Base-by-base conservation (phyloP, 495 filamentous ascomycete species). In the Geopyxis carbonaria region DNA sequence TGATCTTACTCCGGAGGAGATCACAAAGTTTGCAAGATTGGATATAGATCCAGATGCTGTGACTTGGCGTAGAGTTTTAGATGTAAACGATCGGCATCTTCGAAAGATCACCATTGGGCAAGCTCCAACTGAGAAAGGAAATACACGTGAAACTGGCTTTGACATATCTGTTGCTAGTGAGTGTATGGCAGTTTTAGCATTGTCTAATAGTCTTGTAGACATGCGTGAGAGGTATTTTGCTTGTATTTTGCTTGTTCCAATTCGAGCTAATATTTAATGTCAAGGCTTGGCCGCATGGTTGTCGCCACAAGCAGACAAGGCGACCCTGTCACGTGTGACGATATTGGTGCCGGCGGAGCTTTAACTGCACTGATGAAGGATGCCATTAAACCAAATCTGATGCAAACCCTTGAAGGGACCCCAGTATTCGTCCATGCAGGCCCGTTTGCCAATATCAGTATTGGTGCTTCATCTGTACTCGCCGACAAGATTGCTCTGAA, bases 141-240 rank as follows among this genome's bases (percentile, higher is more conserved):
- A 78, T 42, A 75, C 68, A 6, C 72, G 89, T 34, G 69, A 83
- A 45, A 94, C 89, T 6, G 81, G 81, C 29, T 97, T 97, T 56
- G 89, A 97, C 51, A 95, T 97, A 42, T 92, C 86, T 5, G 89
- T 97, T 14, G 89, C 89, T 15, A 89, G 80, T 59, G 89, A 97
- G 56, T 92, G 82, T 64, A 97, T 97, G 89, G 89, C 87, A 33
- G 92, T 97, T 45, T 72, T 97, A 31, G 89, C 89, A 10, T 69
- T 97, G 45, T 92, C 83, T 61, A 95, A 80, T 43, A 72, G 72
- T 58, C 64, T 95, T 37, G 64, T 66, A 20, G 85, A 97, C 51
- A 84, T 97, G 81, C 75, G 89, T 45, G 87, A 93, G 60, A 75
- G 87, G 50, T 53, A 47, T 24, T 7, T 44, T 39, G 14, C 8